These are phyloP conservation scores for Gloeophyllum trabeum DNA, from an alignment of 768 basidiomycete genomes.

Conservation along the genomic window DNA sequence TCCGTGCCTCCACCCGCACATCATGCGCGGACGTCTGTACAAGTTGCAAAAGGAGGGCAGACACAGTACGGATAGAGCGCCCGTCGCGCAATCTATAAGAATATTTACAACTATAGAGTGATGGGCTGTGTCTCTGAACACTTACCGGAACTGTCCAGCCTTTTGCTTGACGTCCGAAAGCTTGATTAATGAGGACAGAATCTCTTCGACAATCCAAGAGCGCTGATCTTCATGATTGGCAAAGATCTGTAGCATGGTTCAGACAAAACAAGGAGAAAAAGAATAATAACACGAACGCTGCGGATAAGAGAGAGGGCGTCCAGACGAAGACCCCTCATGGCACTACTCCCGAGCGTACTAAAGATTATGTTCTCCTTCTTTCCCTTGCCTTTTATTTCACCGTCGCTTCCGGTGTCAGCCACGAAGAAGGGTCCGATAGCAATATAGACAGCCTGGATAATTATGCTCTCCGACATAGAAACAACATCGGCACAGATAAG, in stretches of 20 bases:
- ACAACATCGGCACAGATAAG: conserved; percentile 64
- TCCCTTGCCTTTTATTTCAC: conserved; percentile 40
- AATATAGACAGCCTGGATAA: conserved; percentile 89
- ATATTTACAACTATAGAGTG: background rate
- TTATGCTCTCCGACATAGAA: conserved; percentile 81
- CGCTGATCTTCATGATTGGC: conserved; percentile 86
- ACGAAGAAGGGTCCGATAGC: conserved; percentile 93
- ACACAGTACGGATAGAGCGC: conserved; percentile 84
- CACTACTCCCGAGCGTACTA: conserved; percentile 61
- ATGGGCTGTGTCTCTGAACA: conserved; percentile 3
- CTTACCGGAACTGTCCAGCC: conserved; percentile 80
- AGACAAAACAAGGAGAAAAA: conserved; percentile 1
- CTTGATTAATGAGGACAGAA: conserved; percentile 81
- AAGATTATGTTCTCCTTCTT: conserved; percentile 50
- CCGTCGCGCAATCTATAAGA: conserved; percentile 74
- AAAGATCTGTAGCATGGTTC: conserved; percentile 54
- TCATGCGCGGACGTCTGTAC: conserved; percentile 92
- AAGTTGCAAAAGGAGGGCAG: conserved; percentile 88
- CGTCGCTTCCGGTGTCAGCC: conserved; percentile 37
- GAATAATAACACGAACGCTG: conserved; percentile 42
- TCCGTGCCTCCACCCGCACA: conserved; percentile 58
- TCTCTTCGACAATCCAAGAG: conserved; percentile 97
- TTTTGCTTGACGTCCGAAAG: conserved; percentile 84
- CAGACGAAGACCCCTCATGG: conserved; percentile 72
- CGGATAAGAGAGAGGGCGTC: conserved; percentile 79